Conservation (phyloP, 176 grass and related monocot genomes). For the Dendrocalamus sinicus region DNA sequence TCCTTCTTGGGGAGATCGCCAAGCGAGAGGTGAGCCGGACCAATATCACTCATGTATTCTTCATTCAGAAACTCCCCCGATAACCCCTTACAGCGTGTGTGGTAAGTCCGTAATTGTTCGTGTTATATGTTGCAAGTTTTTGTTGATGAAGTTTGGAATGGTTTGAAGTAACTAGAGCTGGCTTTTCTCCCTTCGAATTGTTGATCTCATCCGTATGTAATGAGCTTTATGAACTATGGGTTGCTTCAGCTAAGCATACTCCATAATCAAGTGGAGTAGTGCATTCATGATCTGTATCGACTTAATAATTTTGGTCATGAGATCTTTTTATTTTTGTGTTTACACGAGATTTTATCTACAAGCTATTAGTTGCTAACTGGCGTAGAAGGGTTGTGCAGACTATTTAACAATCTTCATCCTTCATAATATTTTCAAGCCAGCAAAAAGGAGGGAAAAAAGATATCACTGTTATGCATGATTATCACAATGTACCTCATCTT, state of each 20-base stretch:
- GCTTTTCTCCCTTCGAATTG: not conserved
- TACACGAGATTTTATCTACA: too few relatives aligned
- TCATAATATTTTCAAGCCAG: not conserved
- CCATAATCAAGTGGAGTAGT: not conserved
- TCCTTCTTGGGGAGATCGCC: not conserved
- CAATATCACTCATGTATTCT: conserved; percentile 60
- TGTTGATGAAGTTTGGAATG: not conserved
- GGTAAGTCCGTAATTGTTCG: not conserved
- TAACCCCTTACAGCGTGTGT: not conserved
- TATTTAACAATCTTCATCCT: not conserved
- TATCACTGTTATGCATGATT: too few relatives aligned
- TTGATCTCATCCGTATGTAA: not conserved
- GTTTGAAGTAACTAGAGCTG: not conserved
- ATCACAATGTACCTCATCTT: not conserved
- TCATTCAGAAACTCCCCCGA: conserved; percentile 26
- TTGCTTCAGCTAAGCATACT: not conserved
- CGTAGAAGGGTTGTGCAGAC: not conserved
- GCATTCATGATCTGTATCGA: not conserved
- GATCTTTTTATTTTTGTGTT: not conserved
- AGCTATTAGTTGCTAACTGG: too few relatives aligned
- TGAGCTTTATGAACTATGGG: not conserved
- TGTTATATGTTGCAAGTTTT: not conserved
- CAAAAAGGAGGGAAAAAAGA: not conserved
- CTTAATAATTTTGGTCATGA: not conserved
- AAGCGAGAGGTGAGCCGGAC: conserved; percentile 41